phyloP scores from a whole-genome alignment of 768 basidiomycete genomes.

The Coprinopsis cinerea region DNA sequence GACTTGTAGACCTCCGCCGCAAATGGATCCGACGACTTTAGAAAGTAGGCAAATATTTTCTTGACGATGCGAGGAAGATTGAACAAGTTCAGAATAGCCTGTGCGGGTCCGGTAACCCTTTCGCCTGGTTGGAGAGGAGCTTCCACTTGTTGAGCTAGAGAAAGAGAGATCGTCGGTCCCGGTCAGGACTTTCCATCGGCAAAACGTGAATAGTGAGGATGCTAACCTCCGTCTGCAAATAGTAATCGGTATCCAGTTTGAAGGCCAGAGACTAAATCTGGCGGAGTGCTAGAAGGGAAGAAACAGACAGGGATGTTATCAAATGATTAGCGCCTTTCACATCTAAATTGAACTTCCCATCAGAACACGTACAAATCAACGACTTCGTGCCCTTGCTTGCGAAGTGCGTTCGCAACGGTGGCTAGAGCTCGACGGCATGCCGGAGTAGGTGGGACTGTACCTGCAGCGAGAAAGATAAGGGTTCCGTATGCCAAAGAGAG shows the following conservation, averaged over 20 bases:
- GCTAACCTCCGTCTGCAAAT: slow-evolving; percentile 52
- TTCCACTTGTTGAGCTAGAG: slow-evolving; percentile 38
- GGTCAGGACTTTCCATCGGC: slow-evolving; percentile 1
- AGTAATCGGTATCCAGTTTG: slow-evolving; percentile 47
- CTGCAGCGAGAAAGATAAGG: slow-evolving; percentile 27
- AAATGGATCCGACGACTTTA: slow-evolving; percentile 31
- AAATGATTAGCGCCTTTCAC: not conserved
- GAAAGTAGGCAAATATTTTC: slow-evolving; percentile 35
- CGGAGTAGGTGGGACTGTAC: slow-evolving; percentile 54
- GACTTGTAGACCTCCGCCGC: slow-evolving; percentile 29
- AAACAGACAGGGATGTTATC: not conserved
- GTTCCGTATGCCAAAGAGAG: not conserved
- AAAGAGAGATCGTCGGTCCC: not conserved
- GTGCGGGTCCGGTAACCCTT: slow-evolving; percentile 26
- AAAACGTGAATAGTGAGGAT: slow-evolving; percentile 5
- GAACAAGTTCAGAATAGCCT: slow-evolving; percentile 28
- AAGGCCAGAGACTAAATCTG: slow-evolving; percentile 45
- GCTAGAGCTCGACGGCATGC: slow-evolving; percentile 55
- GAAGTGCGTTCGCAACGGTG: slow-evolving; percentile 45
- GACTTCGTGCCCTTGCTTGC: slow-evolving; percentile 57
- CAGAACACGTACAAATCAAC: slow-evolving; percentile 46
- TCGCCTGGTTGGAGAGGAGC: slow-evolving; percentile 29
- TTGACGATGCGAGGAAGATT: slow-evolving; percentile 35
- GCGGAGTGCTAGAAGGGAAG: slow-evolving; percentile 28
- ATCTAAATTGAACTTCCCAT: not conserved